Evolutionary conservation across 2,329 filamentous ascomycete genomes (phyloP), one percentile per base, ranked within the genome.

Genomic region (Monilinia laxa): DNA sequence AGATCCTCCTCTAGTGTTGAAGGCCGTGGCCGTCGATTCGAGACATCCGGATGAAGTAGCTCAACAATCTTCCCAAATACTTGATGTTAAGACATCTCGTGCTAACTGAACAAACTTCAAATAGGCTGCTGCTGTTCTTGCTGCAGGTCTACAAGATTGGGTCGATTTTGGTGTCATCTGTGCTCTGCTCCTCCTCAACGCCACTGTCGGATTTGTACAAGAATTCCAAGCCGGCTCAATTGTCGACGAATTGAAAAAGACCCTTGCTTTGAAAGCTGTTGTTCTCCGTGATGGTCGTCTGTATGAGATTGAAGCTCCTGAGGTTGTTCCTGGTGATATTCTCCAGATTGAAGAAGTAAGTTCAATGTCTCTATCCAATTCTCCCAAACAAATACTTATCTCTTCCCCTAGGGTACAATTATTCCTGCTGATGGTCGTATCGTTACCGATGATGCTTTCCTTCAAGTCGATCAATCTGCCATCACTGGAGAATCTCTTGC

Each of bases 81-180:
- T 18, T 52, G 47, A 62, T 31, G 5, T 25, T 7, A 40, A n/a
- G 28, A 38, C 38, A 52, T 11, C 49, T 23, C 16, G 20, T 54
- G 55, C 60, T 67, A 67, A 67, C 20, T 59, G 65, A 35, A 31
- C n/a, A 20, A 20, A 52, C 40, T 64, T 62, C 7, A 62, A 35
- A 71, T 73, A 80, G 78, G 79, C 78, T 79, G 90, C 91, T 69
- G 90, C 90, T 73, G 83, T 93, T 75, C 85, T 96, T 68, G 92
- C 92, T 77, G 91, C 90, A 69, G 91, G 90, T 87, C 86, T 96
- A 53, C 80, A 90, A 79, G 90, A 95, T 75, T 96, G 92, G 92
- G 90, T 96, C 71, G 92, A 96, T 82, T 94, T 96, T 76, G 92
- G 91, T 83, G 92, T 96, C 76, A 96, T 96, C 73, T 92, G 90